A percentile compares a stretch with the other conserved stretches of the same genome.
Conservation (phyloP, 1,139 yeast genomes). For the Hyphopichia burtonii region DNA sequence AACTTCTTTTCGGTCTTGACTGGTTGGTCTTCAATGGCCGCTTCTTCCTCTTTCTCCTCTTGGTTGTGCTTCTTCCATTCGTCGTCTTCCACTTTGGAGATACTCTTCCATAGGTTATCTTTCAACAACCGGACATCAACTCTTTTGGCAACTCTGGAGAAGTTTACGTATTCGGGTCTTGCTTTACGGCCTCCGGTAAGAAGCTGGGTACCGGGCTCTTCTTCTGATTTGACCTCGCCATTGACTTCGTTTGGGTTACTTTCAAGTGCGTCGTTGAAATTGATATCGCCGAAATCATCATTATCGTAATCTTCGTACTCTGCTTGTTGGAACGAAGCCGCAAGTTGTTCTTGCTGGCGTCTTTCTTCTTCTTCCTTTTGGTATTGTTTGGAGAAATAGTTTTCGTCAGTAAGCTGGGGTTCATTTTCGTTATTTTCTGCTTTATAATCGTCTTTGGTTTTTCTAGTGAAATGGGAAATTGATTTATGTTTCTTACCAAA, state of each 20-base stretch:
- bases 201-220: constrained; percentile 23
- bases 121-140: constrained; percentile 81
- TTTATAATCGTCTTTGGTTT: constrained; percentile 7
- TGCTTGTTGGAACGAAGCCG: constrained; percentile 45
- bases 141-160: constrained; percentile 78
- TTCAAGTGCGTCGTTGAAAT: constrained; percentile 43
- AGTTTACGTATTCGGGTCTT: constrained; percentile 66
- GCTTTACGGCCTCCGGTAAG: constrained; percentile 40
- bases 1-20: constrained; percentile 29
- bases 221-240: constrained; percentile 16
- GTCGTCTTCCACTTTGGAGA: constrained; percentile 20
- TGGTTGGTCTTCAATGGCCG: constrained; percentile 6
- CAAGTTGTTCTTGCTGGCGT: constrained; percentile 33
- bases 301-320: constrained; percentile 44
- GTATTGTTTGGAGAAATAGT: constrained; percentile 73
- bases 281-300: constrained; percentile 43
- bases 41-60: constrained; percentile 6
- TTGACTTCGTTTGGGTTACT: constrained; percentile 17
- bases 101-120: constrained; percentile 77
- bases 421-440: constrained; percentile 13
- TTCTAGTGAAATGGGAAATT: constrained; percentile 31
- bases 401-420: constrained; percentile 54
- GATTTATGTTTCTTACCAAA: constrained; percentile 64
- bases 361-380: constrained; percentile 42
- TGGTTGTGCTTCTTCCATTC: constrained; percentile 1